phyloP scores from a whole-genome alignment of 305 asterid genomes.

The Rubia balearica region DNA sequence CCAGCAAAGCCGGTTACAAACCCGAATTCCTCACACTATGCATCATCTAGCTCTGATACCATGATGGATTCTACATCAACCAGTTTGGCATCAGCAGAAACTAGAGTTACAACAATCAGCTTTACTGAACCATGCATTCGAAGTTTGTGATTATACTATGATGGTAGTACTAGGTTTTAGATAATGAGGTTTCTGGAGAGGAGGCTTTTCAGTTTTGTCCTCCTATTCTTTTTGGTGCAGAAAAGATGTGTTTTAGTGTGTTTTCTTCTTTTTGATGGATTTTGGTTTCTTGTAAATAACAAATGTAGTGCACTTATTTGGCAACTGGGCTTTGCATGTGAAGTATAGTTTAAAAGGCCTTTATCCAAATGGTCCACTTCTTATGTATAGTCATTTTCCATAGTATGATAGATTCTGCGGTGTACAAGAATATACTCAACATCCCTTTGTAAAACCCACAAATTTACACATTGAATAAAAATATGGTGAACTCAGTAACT shows the following conservation, averaged over 20 bases:
- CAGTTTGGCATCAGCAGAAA: slow-evolving; percentile 33
- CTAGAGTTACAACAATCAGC: slow-evolving; percentile 57
- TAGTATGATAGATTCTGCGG: no score
- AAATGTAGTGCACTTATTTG: background rate
- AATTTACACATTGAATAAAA: no score
- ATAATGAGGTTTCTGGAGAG: background rate
- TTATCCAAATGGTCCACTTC: background rate
- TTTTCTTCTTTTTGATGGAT: background rate
- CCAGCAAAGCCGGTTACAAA: slow-evolving; percentile 31
- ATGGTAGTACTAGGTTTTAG: background rate
- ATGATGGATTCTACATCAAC: slow-evolving; percentile 23
- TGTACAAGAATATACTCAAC: no score
- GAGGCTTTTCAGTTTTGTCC: slow-evolving; percentile 5
- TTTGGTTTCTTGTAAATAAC: background rate
- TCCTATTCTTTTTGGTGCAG: slow-evolving; percentile 1
- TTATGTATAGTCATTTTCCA: no score
- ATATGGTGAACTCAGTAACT: no score
- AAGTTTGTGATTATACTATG: slow-evolving; percentile 26
- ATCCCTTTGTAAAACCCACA: no score
- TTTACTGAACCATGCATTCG: slow-evolving; percentile 46
- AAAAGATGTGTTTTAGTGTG: background rate
- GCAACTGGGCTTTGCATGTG: background rate
- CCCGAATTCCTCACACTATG: slow-evolving; percentile 25
- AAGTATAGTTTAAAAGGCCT: background rate
- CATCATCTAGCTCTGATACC: slow-evolving; percentile 54